Conservation (phyloP, 1,284 basidiomycete genomes). For the Papiliotrema flavescens region DNA sequence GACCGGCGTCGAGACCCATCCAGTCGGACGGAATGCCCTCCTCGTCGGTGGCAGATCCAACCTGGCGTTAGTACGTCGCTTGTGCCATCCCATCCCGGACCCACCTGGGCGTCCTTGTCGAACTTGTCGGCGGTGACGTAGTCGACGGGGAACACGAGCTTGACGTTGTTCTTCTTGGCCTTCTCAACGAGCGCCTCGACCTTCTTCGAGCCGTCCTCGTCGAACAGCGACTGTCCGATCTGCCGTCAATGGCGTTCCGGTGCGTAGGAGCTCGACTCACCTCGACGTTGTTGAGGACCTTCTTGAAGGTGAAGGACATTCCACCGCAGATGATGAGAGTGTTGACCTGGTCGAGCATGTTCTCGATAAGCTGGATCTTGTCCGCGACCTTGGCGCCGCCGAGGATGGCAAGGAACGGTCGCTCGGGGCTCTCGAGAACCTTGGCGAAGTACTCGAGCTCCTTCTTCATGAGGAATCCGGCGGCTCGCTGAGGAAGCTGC, state of each 20-base stretch:
- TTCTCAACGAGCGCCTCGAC: constrained; percentile 82
- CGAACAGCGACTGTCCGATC: constrained; percentile 96
- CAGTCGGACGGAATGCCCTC: constrained; percentile 88
- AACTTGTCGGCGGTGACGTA: constrained; percentile 95
- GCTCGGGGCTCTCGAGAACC: constrained; percentile 88
- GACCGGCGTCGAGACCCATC: constrained; percentile 91
- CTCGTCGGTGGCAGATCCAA: constrained; percentile 69
- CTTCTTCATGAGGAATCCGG: constrained; percentile 97
- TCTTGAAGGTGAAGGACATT: constrained; percentile 99
- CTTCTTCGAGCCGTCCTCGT: constrained; percentile 84
- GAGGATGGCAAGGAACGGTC: constrained; percentile 96
- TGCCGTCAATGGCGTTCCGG: constrained; percentile 27
- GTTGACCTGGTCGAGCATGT: constrained; percentile 99
- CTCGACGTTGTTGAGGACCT: constrained; percentile 75
- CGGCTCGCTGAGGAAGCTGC: constrained; percentile 85
- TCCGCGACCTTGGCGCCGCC: constrained; percentile 99
- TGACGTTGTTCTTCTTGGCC: constrained; percentile 89
- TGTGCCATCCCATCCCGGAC: constrained; percentile 16
- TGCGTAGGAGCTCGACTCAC: constrained; percentile 50
- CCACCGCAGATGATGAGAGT: constrained; percentile 96
- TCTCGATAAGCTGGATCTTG: constrained; percentile 98
- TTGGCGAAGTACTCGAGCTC: constrained; percentile 99
- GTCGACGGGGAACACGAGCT: constrained; percentile 93
- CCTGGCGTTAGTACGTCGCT: constrained; percentile 50
- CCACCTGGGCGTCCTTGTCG: constrained; percentile 79